Percentiles rank a stretch among this genome's conserved stretches.
Conservation (phyloP, 2,329 filamentous ascomycete species). For the Colletotrichum sp. region DNA sequence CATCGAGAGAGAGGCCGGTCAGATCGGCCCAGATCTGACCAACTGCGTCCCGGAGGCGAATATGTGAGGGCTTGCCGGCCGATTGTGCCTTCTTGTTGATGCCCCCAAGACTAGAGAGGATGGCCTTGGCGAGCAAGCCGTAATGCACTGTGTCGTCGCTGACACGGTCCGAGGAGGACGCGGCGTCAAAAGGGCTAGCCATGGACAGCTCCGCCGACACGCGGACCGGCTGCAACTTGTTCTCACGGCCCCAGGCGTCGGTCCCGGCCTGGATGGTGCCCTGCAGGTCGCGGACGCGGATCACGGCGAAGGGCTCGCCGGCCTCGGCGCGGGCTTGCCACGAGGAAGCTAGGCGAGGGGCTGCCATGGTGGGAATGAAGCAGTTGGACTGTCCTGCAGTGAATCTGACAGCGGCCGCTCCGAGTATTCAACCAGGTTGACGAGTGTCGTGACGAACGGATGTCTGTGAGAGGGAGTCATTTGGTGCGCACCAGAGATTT, state of each 20-base stretch:
- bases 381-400: background rate
- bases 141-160: constrained; percentile 78
- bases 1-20: constrained; percentile 27
- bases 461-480: background rate
- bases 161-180: constrained; percentile 65
- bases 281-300: constrained; percentile 68
- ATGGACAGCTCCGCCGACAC: constrained; percentile 67
- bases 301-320: constrained; percentile 53
- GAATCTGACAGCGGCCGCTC: background rate
- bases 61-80: background rate
- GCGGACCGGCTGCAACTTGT: constrained; percentile 65
- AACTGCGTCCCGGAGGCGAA: constrained; percentile 31
- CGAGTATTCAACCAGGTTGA: background rate
- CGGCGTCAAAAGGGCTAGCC: constrained; percentile 57
- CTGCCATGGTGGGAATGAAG: background rate
- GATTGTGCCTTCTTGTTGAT: background rate
- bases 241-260: constrained; percentile 71
- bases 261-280: constrained; percentile 60
- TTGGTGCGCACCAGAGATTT: background rate
- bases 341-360: background rate
- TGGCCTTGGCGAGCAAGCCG: constrained; percentile 70
- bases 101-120: constrained; percentile 54
- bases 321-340: constrained; percentile 43
- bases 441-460: background rate
- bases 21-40: constrained; percentile 37